A percentile compares a stretch with the other conserved stretches of the same genome.
Conservation (phyloP, 306 rosid species). For the Fragaria vesca region DNA sequence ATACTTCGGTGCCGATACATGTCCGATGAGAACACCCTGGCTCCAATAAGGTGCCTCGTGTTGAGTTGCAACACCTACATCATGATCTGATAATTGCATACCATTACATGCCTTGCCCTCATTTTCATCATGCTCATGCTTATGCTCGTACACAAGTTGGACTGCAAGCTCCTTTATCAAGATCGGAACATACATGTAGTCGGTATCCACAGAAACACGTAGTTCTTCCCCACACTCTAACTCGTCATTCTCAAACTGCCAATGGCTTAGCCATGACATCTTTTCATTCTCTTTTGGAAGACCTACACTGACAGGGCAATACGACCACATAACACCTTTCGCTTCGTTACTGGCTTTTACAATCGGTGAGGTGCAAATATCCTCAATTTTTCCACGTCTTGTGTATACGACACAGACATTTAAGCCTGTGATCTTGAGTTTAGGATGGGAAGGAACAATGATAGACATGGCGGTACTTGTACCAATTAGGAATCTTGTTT, state of each 20-base stretch:
- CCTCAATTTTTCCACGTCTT: too few species aligned
- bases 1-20: neutral
- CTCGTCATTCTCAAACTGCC: neutral
- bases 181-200: too few species aligned
- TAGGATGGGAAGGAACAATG: neutral
- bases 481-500: neutral
- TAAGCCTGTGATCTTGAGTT: neutral
- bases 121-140: too few species aligned
- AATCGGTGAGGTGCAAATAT: too few species aligned
- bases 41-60: neutral
- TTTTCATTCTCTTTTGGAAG: neutral
- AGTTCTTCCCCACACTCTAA: neutral
- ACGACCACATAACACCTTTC: neutral
- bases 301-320: neutral
- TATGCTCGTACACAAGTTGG: neutral
- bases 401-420: neutral
- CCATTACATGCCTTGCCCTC: neutral
- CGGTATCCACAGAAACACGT: neutral
- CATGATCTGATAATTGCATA: too few species aligned
- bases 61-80: neutral
- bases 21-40: neutral
- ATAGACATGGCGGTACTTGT: neutral
- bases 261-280: neutral
- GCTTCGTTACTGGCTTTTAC: neutral
- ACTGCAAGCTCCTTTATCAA: neutral